Evolutionary conservation across 805 yeast genomes (phyloP), one percentile per base, ranked within the genome.

Genomic region (Suhomyces xylopsoci): DNA sequence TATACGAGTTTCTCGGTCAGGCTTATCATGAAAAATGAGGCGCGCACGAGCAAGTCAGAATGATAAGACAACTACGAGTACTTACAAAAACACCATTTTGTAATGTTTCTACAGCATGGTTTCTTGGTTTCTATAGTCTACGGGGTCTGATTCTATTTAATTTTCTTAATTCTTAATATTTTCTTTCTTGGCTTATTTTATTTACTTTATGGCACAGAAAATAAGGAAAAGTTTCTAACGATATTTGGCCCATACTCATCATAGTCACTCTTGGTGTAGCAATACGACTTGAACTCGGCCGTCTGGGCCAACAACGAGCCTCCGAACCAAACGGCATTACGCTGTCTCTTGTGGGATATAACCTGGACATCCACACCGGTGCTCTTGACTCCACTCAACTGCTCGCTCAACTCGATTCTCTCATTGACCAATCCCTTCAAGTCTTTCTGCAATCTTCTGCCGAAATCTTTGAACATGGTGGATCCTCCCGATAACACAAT

Each of bases 321-420:
- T 62, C 99, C 99, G 68, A 93, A 94, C 99, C 99, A 94, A 54
- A 94, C 99, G 3, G 99, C 99, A 66, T 94, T 90, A 70, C 97
- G 83, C 77, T 94, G 99, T 74, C 94, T 88, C 78, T 93, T 91
- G 76, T 94, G 99, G 26, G 96, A 84, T 59, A 94, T 92, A 56
- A 94, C 99, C 74, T 90, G 96, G 52, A 94, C 99, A 52, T 91
- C 96, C 49, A 94, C 96, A 69, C 99, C 99, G 28, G 96, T 87
- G 24, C 96, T 85, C 67, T 84, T 88, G 42, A 83, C 80, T 51
- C 87, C 87, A 62, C 91, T 83, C 55, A 85, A 75, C 62, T 78
- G 77, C 73, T 94, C 99, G 67, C 92, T 86, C 55, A 48, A 79
- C 50, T 85, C 83, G 55, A 94, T 90, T 73, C 99, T 85, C 58